A percentile compares a stretch with the other conserved stretches of the same genome.
Evolutionary conservation across 371 early-diverging fungal species (phyloP).

Genomic region (Actinomortierella ambigua): DNA sequence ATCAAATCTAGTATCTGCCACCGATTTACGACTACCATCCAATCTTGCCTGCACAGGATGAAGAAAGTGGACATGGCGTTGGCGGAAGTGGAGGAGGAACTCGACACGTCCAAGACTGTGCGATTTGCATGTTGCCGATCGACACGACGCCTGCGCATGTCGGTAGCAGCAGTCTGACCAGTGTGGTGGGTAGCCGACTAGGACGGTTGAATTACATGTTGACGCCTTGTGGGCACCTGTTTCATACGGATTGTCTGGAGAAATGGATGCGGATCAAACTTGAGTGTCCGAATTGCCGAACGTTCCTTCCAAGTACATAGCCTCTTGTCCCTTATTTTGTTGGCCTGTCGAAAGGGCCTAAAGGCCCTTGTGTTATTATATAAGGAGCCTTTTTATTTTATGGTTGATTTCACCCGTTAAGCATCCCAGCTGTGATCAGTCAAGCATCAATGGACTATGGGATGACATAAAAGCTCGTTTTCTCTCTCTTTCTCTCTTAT

Average conservation of each 20-base stretch:
- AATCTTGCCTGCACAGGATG: constrained; percentile 54
- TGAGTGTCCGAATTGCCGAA: constrained; percentile 77
- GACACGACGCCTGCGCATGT: constrained; percentile 43
- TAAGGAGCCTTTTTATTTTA: no score
- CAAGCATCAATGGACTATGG: no score
- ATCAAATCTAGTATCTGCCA: constrained; percentile 57
- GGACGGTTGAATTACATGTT: constrained; percentile 74
- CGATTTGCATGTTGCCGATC: constrained; percentile 79
- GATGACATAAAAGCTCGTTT: no score
- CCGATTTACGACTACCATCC: constrained; percentile 77
- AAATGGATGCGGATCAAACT: constrained; percentile 87
- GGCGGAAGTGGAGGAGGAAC: constrained; percentile 15
- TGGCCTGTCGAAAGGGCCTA: no score
- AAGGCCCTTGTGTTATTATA: no score
- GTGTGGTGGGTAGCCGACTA: constrained; percentile 47
- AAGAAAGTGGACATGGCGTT: constrained; percentile 45
- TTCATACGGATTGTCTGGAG: constrained; percentile 80
- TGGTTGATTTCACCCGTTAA: no score
- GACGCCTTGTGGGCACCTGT: constrained; percentile 85
- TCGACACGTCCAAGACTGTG: constrained; percentile 62
- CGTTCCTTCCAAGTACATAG: constrained; percentile 57
- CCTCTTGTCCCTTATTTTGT: no score
- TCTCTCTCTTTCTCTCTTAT: no score
- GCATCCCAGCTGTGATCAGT: no score
- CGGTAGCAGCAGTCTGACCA: constrained; percentile 51